These are phyloP conservation scores for Mychonastes homosphaera DNA, from an alignment of 139 green algal genomes.

Conservation along the genomic window DNA sequence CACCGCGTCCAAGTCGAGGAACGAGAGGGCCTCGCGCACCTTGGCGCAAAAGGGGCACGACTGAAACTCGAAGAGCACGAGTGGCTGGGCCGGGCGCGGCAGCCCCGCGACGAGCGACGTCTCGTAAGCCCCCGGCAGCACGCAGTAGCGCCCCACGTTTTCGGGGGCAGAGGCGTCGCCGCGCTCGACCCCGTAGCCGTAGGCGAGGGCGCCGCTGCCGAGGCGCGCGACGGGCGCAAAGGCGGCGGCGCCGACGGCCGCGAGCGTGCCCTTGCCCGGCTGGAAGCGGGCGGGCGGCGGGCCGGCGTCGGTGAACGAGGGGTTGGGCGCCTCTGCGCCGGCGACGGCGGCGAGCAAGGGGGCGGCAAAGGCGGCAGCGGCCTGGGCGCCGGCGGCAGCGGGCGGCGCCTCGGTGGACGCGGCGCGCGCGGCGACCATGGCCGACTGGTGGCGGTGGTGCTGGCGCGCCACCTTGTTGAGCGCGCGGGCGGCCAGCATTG, in stretches of 20 bases:
- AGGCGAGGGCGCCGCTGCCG: constrained; percentile 46
- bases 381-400: no score
- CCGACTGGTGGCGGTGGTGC: no score
- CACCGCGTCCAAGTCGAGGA: constrained; percentile 75
- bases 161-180: background rate
- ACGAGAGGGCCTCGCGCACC: constrained; percentile 54
- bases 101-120: background rate
- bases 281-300: no score
- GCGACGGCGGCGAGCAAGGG: no score
- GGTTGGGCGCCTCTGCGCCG: no score
- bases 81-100: constrained; percentile 28
- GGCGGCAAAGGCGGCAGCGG: no score
- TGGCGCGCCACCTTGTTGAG: no score
- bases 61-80: constrained; percentile 67
- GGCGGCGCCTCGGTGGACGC: no score
- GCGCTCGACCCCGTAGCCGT: constrained; percentile 31
- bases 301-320: no score
- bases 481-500: no score
- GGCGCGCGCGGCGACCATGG: no score
- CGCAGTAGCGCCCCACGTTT: background rate
- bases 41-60: constrained; percentile 69
- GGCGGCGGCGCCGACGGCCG: constrained; percentile 22
- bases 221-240: constrained; percentile 28
- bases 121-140: background rate
- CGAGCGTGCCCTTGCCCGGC: no score